Base-by-base conservation (phyloP, 2,329 filamentous ascomycete genomes). In the Penicillium hordei region DNA sequence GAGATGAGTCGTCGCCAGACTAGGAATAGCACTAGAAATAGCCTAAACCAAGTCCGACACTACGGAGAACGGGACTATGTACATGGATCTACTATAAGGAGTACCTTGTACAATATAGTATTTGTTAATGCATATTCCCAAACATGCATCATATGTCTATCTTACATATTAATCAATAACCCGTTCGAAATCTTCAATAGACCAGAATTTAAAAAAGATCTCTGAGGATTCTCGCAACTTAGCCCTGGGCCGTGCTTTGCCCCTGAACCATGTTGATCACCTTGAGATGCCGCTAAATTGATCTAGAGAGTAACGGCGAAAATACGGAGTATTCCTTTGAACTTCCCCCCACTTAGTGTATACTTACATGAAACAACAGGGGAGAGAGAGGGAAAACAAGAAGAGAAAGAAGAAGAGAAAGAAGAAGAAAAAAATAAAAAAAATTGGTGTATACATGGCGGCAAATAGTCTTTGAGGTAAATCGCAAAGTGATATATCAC, bases 211-310 rank as follows among this genome's bases (percentile, higher is more conserved):
- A 25, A 33, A 17, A 55, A 55, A 50, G n/a, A 43, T 9, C n/a
- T 39, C 15, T 7, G 19, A 52, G 29, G 27, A 48, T 48, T 38
- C 43, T 55, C 27, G 21, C 34, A 27, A 38, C 43, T 43, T 27
- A 25, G 2, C 25, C 15, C 7, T 52, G 48, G 54, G n/a, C 54
- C 48, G 54, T 57, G 55, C 49, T 23, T 48, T 52, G 55, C 55
- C 55, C 55, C 55, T 57, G 55, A 57, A 6, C 52, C 15, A 55
- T 46, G 54, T 51, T 51, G 54, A 57, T 57, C 54, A 40, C 23
- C 13, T 36, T 21, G 39, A 56, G 39, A 51, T 56, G 46, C 45
- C 51, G 19, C 42, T 52, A 46, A 48, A 33, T 19, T 13, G 36
- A 55, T 55, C 38, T 29, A 36, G 21, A 43, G 17, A 34, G 36